These are phyloP conservation scores for Mycena vitilis DNA, from an alignment of 768 basidiomycete genomes.

Conservation along the genomic window DNA sequence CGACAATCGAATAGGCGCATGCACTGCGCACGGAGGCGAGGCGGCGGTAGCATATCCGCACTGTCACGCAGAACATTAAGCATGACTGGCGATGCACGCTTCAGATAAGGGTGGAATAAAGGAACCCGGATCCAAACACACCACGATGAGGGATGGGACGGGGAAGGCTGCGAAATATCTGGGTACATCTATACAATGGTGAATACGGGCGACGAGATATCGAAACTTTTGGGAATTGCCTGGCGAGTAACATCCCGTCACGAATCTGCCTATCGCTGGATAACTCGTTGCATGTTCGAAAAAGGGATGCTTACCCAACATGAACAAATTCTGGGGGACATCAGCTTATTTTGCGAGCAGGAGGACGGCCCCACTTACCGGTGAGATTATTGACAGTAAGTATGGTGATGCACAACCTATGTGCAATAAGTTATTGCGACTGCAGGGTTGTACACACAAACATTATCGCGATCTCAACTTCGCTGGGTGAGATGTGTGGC, in stretches of 20 bases:
- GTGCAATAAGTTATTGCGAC: not conserved
- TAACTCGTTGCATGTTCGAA: not conserved
- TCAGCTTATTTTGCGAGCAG: not conserved
- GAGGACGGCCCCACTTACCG: not conserved
- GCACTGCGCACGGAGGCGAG: constrained; percentile 6
- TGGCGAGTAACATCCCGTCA: constrained; percentile 5
- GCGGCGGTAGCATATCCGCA: constrained; percentile 14
- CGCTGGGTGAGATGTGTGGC: not conserved
- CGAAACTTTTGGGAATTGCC: not conserved
- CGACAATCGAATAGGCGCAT: constrained; percentile 3
- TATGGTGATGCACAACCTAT: constrained; percentile 5
- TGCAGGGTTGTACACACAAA: not conserved
- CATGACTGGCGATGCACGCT: not conserved
- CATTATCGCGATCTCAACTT: constrained; percentile 7
- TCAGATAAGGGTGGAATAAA: too few relatives aligned
- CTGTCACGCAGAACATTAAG: constrained; percentile 13
- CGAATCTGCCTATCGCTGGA: constrained; percentile 1
- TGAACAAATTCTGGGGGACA: constrained; percentile 3
- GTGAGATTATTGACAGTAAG: constrained; percentile 4
- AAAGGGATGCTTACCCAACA: constrained; percentile 1
- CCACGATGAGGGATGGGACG: constrained; percentile 1
- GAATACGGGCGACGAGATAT: not conserved
- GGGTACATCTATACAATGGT: not conserved
- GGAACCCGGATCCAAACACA: not conserved
- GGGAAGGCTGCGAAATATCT: constrained; percentile 3